Evolutionary conservation across 2,329 filamentous ascomycete species (phyloP), one percentile per base, ranked within the genome.

Genomic region (Colletotrichum horii): DNA sequence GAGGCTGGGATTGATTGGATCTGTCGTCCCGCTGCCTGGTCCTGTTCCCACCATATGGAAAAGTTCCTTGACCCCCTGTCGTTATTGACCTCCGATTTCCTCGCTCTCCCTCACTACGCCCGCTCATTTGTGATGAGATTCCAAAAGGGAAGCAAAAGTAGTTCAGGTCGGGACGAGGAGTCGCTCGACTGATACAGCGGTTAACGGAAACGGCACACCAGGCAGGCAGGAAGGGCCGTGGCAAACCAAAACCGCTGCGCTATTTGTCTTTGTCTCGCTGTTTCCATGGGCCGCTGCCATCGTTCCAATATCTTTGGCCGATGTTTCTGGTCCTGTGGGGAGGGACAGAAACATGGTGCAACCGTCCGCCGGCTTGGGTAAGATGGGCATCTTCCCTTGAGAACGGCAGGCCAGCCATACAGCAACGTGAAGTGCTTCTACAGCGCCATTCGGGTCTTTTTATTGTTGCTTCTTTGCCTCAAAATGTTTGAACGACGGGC

Each of bases 401-500:
- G 43, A 43, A 62, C 48, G 11, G 30, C 15, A 48, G 24, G 26
- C 55, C 38, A 61, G 36, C 69, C 30, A 32, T 52, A n/a, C 22
- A 30, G 12, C 32, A 61, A n/a, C 19, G 56, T 30, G 16, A 28
- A 32, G 26, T 12, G 56, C 26, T 60, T 28, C 55, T 28, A 28
- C 55, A 58, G 55, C 55, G 58, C 58, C 58, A 26, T 64, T 64
- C 24, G 26, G 55, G n/a, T 43, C n/a, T 26, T 26, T 62, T 28
- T 34, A 36, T 36, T 43, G 36, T 65, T 60, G 64, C 70, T 75
- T 69, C 62, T 56, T 38, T 71, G 73, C 73, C 28, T 73, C 70
- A 16, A 65, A 64, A 48, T 75, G 56, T 75, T 75, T 73, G 70
- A 75, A 67, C 70, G 64, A 65, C 34, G 70, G 70, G 70, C 58